Evolutionary conservation across 2,329 filamentous ascomycete species (phyloP), one percentile per base, ranked within the genome.

Genomic region (Bipolaris gigantea): DNA sequence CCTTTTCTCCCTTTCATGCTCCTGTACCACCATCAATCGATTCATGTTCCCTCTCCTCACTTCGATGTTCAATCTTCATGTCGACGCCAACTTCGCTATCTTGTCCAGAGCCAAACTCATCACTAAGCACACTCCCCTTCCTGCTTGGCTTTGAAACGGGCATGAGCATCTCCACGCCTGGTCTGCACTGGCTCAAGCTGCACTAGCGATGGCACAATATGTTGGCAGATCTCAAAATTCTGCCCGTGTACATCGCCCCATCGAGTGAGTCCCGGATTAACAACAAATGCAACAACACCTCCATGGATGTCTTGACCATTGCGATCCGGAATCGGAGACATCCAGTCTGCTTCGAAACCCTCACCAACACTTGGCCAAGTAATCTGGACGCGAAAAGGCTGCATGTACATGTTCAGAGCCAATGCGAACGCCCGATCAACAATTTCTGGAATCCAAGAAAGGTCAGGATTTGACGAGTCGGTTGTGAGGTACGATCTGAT

Each of bases 221-320:
- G 59, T 25, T 63, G 56, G 5, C 54, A 43, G 1, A 60, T 38
- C 11, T 64, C 60, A 15, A 66, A 36, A 19, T 63, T 41, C 43
- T 61, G 60, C 2, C 64, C 65, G 21, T 62, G 50, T 0, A 50
- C 51, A 59, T 69, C 56, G 1, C 65, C 67, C 66, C 64, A 71
- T 21, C 67, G 67, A 0, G 53, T 56, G 1, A 71, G 47, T 1
- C 64, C 64, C 0, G 64, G 67, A 2, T 57, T 61, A 11, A 63
- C 40, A 13, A 63, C 34, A 41, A 64, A 64, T 0, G 57, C 56
- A 2, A 69, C 63, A 1, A 10, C 2, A 1, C 59, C 59, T 4
- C 50, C 15, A 3, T 48, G 27, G 0, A 56, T 16, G 2, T 64
- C 56, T 6, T 64, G 57, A 16, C 48, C 53, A 6, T 61, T 57